Percentiles rank a stretch among this genome's conserved stretches.
Evolutionary conservation across 1,284 basidiomycete genomes (phyloP).

Genomic region (Trichosporon inkin): DNA sequence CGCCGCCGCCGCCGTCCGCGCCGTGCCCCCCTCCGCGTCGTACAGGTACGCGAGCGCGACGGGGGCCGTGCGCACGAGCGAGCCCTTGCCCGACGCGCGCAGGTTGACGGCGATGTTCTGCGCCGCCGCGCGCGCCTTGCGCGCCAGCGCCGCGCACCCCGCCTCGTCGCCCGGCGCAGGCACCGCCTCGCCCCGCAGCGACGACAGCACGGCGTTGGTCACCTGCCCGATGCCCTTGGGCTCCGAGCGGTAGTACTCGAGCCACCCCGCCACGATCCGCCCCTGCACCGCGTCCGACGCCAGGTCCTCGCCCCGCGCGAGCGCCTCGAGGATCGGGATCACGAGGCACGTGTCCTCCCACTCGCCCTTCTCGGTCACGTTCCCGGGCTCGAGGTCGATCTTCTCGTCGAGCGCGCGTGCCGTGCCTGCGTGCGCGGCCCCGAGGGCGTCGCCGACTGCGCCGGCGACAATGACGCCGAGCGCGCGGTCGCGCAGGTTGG

Average conservation of each 20-base stretch:
- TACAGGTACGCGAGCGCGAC: slow-evolving; percentile 5
- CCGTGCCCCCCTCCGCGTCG: not conserved
- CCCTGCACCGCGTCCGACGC: not conserved
- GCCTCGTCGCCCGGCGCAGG: not conserved
- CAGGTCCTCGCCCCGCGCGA: slow-evolving; percentile 1
- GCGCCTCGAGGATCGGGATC: not conserved
- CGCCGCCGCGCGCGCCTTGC: not conserved
- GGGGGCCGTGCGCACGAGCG: slow-evolving; percentile 5
- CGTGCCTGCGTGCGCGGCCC: not conserved
- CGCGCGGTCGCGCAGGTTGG: not conserved
- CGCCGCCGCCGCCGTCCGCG: not conserved
- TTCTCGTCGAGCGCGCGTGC: not conserved
- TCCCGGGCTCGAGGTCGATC: too few species aligned
- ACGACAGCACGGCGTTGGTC: not conserved
- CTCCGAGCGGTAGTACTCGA: not conserved
- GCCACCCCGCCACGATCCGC: not conserved
- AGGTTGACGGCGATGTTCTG: not conserved
- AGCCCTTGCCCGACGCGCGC: slow-evolving; percentile 2
- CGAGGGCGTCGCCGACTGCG: not conserved
- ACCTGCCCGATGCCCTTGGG: not conserved
- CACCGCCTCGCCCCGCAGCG: not conserved
- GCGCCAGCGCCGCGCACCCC: not conserved
- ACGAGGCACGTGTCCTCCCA: not conserved
- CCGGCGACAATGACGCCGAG: not conserved
- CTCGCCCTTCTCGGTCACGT: not conserved